phyloP scores from a whole-genome alignment of 2,329 filamentous ascomycete genomes.

The Scytalidium lignicola region DNA sequence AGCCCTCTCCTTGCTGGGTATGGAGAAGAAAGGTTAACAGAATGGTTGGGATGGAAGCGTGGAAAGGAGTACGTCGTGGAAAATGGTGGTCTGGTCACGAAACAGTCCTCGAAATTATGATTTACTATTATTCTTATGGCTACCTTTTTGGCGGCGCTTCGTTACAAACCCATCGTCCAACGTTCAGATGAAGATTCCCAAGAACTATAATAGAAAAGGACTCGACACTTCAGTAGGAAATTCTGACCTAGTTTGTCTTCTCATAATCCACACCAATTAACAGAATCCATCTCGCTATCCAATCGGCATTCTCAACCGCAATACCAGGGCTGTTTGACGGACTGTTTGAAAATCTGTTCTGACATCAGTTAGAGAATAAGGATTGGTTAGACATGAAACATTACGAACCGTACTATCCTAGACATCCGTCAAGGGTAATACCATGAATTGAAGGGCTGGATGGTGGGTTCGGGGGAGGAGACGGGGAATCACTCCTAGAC shows the following conservation, averaged over 20 bases:
- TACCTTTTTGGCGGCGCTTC: not conserved
- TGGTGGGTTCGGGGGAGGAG: constrained; percentile 34
- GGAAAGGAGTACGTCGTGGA: constrained; percentile 66
- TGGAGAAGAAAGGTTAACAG: constrained; percentile 60
- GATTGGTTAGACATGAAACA: too few relatives aligned
- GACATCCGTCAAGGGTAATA: not conserved
- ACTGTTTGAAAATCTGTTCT: too few relatives aligned
- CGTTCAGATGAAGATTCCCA: too few relatives aligned
- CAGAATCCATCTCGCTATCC: too few relatives aligned
- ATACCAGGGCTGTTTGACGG: too few relatives aligned
- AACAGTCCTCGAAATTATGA: constrained; percentile 38
- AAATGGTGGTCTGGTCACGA: constrained; percentile 55
- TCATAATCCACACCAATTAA: too few relatives aligned
- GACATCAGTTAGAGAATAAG: too few relatives aligned
- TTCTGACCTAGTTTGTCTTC: too few relatives aligned
- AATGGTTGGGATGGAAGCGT: constrained; percentile 74
- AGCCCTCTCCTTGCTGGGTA: constrained; percentile 57
- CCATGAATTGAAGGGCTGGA: constrained; percentile 26
- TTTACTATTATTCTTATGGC: not conserved
- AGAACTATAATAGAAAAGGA: not conserved
- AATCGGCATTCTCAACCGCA: too few relatives aligned
- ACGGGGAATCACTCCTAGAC: constrained; percentile 33
- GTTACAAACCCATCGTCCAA: not conserved
- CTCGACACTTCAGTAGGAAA: too few relatives aligned
- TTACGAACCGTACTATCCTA: not conserved